phyloP scores from a whole-genome alignment of 148 eudicot species.

The Fallopia convolvulus region DNA sequence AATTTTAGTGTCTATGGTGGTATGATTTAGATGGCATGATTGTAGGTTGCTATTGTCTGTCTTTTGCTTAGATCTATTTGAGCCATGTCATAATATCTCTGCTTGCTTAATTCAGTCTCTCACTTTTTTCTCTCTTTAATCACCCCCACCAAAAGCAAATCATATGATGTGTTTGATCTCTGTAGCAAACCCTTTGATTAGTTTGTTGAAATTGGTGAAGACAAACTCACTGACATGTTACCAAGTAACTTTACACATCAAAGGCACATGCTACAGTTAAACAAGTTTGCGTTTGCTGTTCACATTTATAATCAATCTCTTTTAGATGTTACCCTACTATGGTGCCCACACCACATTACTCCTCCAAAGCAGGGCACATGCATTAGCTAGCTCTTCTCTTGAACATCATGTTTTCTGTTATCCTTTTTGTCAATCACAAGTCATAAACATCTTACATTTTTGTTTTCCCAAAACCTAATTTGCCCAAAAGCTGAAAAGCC shows the following conservation, averaged over 20 bases:
- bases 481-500: background rate
- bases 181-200: background rate
- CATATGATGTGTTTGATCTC: background rate
- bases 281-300: constrained; percentile 2
- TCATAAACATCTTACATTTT: background rate
- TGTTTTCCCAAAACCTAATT: background rate
- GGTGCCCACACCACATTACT: constrained; percentile 1
- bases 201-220: background rate
- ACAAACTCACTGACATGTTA: background rate
- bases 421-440: background rate
- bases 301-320: background rate
- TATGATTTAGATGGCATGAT: constrained; percentile 6
- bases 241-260: background rate
- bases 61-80: background rate
- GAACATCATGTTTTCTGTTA: background rate
- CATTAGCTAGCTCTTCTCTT: background rate
- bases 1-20: background rate
- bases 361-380: constrained; percentile 11
- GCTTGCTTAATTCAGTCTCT: background rate
- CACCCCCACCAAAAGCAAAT: constrained; percentile 1
- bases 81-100: background rate
- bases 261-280: constrained; percentile 6
- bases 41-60: background rate
- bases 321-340: background rate
- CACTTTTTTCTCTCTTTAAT: background rate